These are phyloP conservation scores for Acmispon strigosus DNA, from an alignment of 306 rosid species.

Conservation along the genomic window DNA sequence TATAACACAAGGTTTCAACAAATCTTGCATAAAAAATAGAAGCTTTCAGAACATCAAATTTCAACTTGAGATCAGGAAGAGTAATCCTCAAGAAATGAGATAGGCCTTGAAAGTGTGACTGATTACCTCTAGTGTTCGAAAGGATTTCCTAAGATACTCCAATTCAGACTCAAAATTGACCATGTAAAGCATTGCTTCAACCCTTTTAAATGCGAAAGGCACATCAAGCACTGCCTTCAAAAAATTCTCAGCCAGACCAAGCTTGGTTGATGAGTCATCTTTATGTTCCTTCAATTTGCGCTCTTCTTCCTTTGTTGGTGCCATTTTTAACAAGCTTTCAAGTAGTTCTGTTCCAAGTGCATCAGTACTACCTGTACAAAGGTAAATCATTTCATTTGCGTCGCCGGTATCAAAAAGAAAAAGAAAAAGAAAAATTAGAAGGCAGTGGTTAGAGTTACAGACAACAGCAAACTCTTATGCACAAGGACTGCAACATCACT, in stretches of 20 bases:
- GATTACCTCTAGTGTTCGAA: slow-evolving; percentile 74
- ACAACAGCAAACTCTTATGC: neutral
- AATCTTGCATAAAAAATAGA: neutral
- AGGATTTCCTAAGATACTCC: slow-evolving; percentile 71
- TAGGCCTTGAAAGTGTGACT: neutral
- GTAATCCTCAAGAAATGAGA: neutral
- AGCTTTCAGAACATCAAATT: neutral
- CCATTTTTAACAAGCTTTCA: slow-evolving; percentile 91
- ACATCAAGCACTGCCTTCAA: slow-evolving; percentile 83
- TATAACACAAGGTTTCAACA: neutral
- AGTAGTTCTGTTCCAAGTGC: slow-evolving; percentile 81
- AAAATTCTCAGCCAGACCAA: slow-evolving; percentile 83
- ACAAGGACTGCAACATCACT: neutral
- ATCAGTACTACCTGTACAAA: slow-evolving; percentile 66
- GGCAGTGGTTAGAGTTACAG: neutral
- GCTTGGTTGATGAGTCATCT: slow-evolving; percentile 70
- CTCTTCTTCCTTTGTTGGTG: slow-evolving; percentile 92
- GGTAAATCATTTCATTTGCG: neutral
- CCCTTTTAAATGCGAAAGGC: slow-evolving; percentile 83
- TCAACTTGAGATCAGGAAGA: neutral
- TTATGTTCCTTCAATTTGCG: slow-evolving; percentile 70
- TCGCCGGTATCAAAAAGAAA: neutral
- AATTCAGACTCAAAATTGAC: slow-evolving; percentile 85
- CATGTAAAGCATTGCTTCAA: slow-evolving; percentile 86
- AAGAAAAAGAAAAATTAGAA: neutral